Conservation (phyloP, 768 basidiomycete genomes). For the Pleurotus citrinopileatus region DNA sequence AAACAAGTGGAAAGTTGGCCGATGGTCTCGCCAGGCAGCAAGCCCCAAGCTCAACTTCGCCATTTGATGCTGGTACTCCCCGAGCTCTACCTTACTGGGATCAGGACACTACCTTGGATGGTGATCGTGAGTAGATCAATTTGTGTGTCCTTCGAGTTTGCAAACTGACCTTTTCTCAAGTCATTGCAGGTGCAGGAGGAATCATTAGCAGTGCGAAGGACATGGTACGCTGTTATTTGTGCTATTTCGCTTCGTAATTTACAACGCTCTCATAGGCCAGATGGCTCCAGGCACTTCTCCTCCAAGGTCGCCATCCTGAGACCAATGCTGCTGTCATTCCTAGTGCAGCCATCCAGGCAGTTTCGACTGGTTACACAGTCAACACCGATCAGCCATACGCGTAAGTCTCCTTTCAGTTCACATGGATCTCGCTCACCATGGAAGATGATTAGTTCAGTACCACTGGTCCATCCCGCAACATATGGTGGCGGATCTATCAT, state of each 20-base stretch:
- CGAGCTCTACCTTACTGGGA: constrained; percentile 20
- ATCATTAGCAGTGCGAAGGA: constrained; percentile 24
- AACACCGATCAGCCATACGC: constrained; percentile 14
- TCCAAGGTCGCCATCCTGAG: constrained; percentile 21
- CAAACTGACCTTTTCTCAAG: constrained; percentile 14
- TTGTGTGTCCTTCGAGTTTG: no score
- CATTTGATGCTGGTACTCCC: constrained; percentile 20
- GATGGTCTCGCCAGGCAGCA: constrained; percentile 20
- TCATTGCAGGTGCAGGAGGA: constrained; percentile 26
- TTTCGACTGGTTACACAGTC: constrained; percentile 22
- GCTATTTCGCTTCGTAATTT: no score
- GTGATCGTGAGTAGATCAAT: constrained; percentile 19
- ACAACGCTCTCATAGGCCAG: constrained; percentile 12
- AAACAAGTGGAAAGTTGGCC: constrained; percentile 22
- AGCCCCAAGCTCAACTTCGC: constrained; percentile 17
- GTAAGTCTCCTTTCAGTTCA: background rate
- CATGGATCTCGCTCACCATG: background rate
- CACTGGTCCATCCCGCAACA: constrained; percentile 20
- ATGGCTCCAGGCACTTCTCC: constrained; percentile 25
- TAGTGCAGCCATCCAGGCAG: constrained; percentile 17
- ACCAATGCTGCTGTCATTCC: constrained; percentile 24
- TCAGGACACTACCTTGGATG: constrained; percentile 15
- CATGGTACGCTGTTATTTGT: constrained; percentile 19
- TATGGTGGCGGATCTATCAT: constrained; percentile 27
- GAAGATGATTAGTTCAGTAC: constrained; percentile 10